Percentiles rank a stretch among this genome's conserved stretches.
These are phyloP conservation scores for Calcarisporium arbuscula DNA, from an alignment of 2,329 filamentous ascomycete species.

Conservation along the genomic window DNA sequence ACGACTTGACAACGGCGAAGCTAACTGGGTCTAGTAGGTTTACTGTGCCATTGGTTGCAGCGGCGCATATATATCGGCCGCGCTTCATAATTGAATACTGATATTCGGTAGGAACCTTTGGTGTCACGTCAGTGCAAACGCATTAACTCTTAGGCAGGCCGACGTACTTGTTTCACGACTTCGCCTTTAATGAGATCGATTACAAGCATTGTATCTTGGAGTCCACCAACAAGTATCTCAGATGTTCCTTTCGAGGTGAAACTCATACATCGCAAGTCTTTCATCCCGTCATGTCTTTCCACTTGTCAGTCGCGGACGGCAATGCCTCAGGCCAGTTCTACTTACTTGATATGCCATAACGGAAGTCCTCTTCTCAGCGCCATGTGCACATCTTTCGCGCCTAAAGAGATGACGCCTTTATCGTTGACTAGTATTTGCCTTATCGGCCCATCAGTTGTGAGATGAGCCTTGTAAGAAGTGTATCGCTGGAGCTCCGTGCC, in stretches of 20 bases:
- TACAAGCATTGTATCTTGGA: conserved; percentile 79
- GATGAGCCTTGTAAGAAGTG: conserved; percentile 81
- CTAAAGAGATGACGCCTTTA: conserved; percentile 81
- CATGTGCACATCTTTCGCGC: conserved; percentile 80
- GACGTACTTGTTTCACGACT: conserved; percentile 56
- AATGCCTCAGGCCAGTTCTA: background rate
- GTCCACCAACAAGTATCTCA: conserved; percentile 81
- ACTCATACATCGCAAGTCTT: conserved; percentile 87
- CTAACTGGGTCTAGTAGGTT: conserved; percentile 78
- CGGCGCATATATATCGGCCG: conserved; percentile 85
- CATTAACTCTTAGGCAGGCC: background rate
- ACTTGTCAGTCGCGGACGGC: conserved; percentile 12
- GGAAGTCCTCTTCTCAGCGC: conserved; percentile 74
- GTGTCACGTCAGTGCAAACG: conserved; percentile 21
- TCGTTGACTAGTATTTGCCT: conserved; percentile 89
- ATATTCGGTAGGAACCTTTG: conserved; percentile 60
- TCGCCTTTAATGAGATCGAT: conserved; percentile 65
- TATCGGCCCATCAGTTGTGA: conserved; percentile 66
- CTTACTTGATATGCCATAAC: conserved; percentile 80
- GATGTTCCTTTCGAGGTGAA: conserved; percentile 81
- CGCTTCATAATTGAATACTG: conserved; percentile 91
- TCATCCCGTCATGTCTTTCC: conserved; percentile 67
- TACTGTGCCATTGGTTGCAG: conserved; percentile 73
- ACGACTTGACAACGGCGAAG: conserved; percentile 74
- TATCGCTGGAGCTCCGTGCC: conserved; percentile 80